Percentiles rank a stretch among this genome's conserved stretches.
Conservation (phyloP, 1,139 yeast species). For the Chernovozyma sophiae-reginae region DNA sequence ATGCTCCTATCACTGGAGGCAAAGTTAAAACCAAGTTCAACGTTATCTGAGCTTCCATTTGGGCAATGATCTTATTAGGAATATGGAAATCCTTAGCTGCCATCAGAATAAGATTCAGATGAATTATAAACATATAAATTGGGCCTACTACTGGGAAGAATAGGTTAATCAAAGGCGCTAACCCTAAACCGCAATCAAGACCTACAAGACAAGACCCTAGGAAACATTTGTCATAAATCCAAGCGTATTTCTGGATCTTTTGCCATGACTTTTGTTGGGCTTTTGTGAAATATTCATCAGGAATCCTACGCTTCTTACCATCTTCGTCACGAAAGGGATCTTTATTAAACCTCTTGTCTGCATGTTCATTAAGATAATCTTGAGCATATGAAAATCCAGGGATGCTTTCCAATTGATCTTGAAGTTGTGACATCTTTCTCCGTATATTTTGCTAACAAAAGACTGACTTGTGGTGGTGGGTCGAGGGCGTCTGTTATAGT, state of each 20-base stretch:
- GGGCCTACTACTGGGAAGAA: constrained; percentile 80
- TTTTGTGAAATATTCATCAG: constrained; percentile 49
- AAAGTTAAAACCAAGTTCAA: constrained; percentile 70
- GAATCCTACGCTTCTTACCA: constrained; percentile 58
- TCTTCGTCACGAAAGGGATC: constrained; percentile 66
- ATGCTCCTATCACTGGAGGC: constrained; percentile 74
- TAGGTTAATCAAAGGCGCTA: constrained; percentile 64
- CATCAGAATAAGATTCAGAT: constrained; percentile 56
- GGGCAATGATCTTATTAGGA: constrained; percentile 58
- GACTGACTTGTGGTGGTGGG: no score
- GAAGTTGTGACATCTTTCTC: constrained; percentile 28
- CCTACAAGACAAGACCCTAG: constrained; percentile 71
- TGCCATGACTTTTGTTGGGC: constrained; percentile 70
- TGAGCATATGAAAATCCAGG: constrained; percentile 56
- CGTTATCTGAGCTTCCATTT: constrained; percentile 69
- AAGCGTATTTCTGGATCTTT: constrained; percentile 67
- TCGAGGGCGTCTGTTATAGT: no score
- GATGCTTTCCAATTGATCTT: constrained; percentile 42
- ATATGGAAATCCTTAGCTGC: constrained; percentile 54
- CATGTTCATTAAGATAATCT: constrained; percentile 61
- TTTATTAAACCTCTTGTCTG: constrained; percentile 59
- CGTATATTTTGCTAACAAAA: no score
- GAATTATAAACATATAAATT: constrained; percentile 69
- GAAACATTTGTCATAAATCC: constrained; percentile 80
- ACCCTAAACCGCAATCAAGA: constrained; percentile 72